Conservation (phyloP, 495 filamentous ascomycete species). For the Apiosordaria backusii region DNA sequence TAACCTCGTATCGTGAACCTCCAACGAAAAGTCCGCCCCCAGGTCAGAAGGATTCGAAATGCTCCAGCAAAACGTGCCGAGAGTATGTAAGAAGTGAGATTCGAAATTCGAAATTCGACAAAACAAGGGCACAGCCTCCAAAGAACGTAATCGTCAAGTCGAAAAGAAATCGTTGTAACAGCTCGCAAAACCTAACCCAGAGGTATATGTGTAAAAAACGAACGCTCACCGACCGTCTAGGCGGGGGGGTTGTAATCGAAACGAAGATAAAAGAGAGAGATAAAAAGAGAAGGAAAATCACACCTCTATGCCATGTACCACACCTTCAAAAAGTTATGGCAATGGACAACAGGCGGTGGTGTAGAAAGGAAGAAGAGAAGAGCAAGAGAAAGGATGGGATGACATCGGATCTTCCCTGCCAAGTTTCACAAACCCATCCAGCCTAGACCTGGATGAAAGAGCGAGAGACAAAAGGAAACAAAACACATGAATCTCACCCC, state of each 20-base stretch:
- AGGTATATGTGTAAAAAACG: constrained; percentile 2
- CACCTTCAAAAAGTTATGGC: neutral
- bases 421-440: neutral
- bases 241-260: neutral
- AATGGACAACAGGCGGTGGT: constrained; percentile 2
- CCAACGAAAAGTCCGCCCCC: neutral
- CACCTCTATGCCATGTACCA: neutral
- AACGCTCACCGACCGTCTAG: constrained; percentile 3
- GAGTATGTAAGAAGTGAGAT: neutral
- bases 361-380: neutral
- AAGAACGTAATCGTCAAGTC: neutral
- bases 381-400: neutral
- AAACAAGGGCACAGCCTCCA: constrained; percentile 2
- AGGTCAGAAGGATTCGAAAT: neutral
- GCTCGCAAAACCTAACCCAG: neutral
- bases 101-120: neutral
- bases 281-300: neutral
- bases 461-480: neutral
- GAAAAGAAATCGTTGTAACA: neutral
- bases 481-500: neutral
- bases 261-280: neutral
- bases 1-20: neutral
- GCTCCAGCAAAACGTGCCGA: neutral
- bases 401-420: neutral
- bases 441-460: neutral